phyloP scores from a whole-genome alignment of 495 filamentous ascomycete genomes.

The Aspergillus sclerotiicarbonarius region DNA sequence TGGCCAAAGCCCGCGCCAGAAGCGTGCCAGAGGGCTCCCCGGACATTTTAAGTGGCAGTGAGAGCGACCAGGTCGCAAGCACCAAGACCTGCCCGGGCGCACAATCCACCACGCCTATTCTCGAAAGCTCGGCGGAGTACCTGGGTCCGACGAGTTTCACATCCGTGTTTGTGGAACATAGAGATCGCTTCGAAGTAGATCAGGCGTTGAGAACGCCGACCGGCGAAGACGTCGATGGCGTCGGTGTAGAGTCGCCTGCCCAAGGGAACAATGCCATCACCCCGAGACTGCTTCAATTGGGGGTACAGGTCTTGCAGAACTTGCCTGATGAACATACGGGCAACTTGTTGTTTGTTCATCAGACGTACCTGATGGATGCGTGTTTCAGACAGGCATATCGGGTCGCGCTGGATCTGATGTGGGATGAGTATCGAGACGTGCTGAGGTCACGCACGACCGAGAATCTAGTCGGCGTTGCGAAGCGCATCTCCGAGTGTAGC shows the following conservation, averaged over 20 bases:
- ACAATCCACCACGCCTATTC: background rate
- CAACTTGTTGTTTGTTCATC: background rate
- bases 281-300: background rate
- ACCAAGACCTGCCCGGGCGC: slow-evolving; percentile 1
- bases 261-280: background rate
- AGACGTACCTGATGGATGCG: background rate
- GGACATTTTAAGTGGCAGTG: too few species aligned
- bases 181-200: slow-evolving; percentile 4
- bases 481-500: background rate
- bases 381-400: slow-evolving; percentile 1
- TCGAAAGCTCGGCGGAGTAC: slow-evolving; percentile 6
- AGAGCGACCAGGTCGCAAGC: background rate
- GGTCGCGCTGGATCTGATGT: background rate
- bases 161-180: slow-evolving; percentile 8
- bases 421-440: background rate
- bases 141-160: slow-evolving; percentile 7
- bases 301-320: slow-evolving; percentile 1
- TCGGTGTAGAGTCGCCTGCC: background rate
- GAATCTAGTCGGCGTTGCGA: background rate
- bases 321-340: slow-evolving; percentile 4
- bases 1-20: background rate
- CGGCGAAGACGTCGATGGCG: background rate
- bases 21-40: background rate
- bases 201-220: background rate
- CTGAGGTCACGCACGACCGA: background rate